phyloP scores from a whole-genome alignment of 2,329 filamentous ascomycete genomes.

The Fusarium graminum region DNA sequence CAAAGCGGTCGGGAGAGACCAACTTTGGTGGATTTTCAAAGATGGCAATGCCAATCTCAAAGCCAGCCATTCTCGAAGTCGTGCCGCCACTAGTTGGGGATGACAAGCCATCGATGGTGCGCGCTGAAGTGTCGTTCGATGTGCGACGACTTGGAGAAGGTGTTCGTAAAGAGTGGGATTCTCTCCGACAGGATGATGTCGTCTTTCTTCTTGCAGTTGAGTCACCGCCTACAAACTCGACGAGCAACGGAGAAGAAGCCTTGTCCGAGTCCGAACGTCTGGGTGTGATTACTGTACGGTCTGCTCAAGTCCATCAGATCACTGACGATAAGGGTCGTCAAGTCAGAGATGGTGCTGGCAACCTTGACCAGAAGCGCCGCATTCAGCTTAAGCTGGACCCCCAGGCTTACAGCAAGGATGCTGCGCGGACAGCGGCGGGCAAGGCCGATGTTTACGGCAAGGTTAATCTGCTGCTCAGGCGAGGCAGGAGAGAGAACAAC shows the following conservation, averaged over 20 bases:
- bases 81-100: constrained; percentile 86
- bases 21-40: constrained; percentile 87
- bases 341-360: constrained; percentile 71
- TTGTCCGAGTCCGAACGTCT: constrained; percentile 68
- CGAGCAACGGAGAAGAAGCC: constrained; percentile 64
- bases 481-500: constrained; percentile 92
- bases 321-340: constrained; percentile 85
- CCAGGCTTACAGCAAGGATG: constrained; percentile 81
- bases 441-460: constrained; percentile 83
- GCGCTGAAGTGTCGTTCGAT: constrained; percentile 87
- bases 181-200: constrained; percentile 85
- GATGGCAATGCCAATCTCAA: constrained; percentile 90
- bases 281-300: constrained; percentile 78
- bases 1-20: constrained; percentile 72
- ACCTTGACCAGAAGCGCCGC: constrained; percentile 76
- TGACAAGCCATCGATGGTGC: constrained; percentile 83
- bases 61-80: constrained; percentile 88
- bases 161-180: constrained; percentile 89
- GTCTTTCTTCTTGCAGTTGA: constrained; percentile 88
- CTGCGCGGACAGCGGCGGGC: constrained; percentile 72
- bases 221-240: constrained; percentile 64
- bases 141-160: constrained; percentile 82
- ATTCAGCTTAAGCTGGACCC: constrained; percentile 87
- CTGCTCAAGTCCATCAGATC: constrained; percentile 87
- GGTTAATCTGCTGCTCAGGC: constrained; percentile 87